Conservation (phyloP, 805 yeast species). For the Kluyveromyces dobzhanskii region DNA sequence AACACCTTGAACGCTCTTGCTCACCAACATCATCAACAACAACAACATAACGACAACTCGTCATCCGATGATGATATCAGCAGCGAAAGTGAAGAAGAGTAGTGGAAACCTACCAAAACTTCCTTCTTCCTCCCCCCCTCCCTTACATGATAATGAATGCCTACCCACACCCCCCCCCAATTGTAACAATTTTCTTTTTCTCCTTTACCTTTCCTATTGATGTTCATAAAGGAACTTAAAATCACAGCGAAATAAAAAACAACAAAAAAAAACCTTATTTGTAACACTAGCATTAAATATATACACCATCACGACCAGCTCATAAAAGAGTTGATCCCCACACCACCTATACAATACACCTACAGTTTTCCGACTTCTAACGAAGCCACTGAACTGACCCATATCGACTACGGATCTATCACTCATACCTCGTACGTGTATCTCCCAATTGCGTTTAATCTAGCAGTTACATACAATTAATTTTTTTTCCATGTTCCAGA, state of each 20-base stretch:
- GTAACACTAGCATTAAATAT: slow-evolving; percentile 5
- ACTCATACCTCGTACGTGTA: too few relatives aligned
- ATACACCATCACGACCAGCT: background rate
- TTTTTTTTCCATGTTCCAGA: too few relatives aligned
- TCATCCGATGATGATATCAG: slow-evolving; percentile 41
- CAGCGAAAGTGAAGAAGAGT: slow-evolving; percentile 71
- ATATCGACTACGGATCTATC: too few relatives aligned
- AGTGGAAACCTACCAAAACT: slow-evolving; percentile 10
- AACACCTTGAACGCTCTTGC: slow-evolving; percentile 22
- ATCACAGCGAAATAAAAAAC: background rate
- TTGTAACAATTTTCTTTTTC: too few relatives aligned
- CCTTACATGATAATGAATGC: slow-evolving; percentile 28
- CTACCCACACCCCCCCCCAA: background rate
- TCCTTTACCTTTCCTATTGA: too few relatives aligned
- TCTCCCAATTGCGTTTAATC: too few relatives aligned
- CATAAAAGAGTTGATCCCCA: background rate
- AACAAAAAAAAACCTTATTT: too few relatives aligned
- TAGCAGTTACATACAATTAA: too few relatives aligned
- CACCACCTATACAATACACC: too few relatives aligned
- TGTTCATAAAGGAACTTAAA: background rate
- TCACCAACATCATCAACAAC: slow-evolving; percentile 3
- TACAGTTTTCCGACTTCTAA: too few relatives aligned
- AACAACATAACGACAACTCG: slow-evolving; percentile 19
- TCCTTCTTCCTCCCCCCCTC: too few relatives aligned
- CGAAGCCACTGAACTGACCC: too few relatives aligned